Base-by-base conservation (phyloP, 148 eudicot species). In the Rheum nobile region DNA sequence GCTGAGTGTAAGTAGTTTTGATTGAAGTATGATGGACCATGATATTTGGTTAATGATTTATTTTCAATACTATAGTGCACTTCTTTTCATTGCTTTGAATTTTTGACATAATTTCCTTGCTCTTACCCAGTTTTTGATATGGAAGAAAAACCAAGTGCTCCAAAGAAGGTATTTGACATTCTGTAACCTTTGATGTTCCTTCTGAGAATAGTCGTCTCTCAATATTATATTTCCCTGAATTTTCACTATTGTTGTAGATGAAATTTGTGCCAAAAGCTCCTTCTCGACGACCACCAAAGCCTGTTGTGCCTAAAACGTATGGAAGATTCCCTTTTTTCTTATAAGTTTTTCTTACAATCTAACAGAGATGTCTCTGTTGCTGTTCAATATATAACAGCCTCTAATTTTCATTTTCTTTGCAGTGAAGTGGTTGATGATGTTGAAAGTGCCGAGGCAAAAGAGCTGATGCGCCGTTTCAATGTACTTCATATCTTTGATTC, bases 341-440 rank as follows among this genome's bases (percentile, higher is more conserved):
- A 1, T 2, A 2, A 16, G 0, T 47, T 47, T 4, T 8, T 19
- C 26, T 67, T 17, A n/a, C 71, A 11, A 65, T 82, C 71, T 12
- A n/a, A 19, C 44, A 12, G 46, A 26, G 14, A 2, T 35, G 37
- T 10, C 21, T 35, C 3, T n/a, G 31, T 28, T 73, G 4, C 37
- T 43, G 47, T 65, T 37, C 13, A 59, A 28, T 59, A 11, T 55
- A 24, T 16, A 48, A 44, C 32, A 32, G 19, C 28, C 12, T 14
- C 29, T 17, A 41, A n/a, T 0, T 32, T 44, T 78, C 16, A 32
- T 77, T 67, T 29, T 42, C 8, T 79, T 79, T 83, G 63, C 78
- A 94, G 98, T 79, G 97, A 91, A 75, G 93, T 80, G 77, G 38
- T 57, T 67, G 98, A 94, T 69, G 88, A 84, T n/a, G 59, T 72